Base-by-base conservation (phyloP, 139 green algal species). In the Chlorokybus atmophyticus region DNA sequence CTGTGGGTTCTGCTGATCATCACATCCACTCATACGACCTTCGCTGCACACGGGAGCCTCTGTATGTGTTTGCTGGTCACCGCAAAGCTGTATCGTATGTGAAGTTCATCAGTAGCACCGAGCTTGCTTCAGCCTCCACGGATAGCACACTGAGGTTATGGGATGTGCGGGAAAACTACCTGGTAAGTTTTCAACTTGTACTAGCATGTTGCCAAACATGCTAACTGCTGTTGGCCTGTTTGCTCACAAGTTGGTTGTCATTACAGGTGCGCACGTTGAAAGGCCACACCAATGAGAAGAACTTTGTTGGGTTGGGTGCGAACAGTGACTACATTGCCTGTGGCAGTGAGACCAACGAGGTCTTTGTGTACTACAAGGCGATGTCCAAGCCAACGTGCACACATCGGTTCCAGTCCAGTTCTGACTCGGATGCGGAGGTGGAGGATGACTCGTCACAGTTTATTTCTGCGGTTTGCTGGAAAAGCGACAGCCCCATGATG, bases 291-390 rank as follows among this genome's bases (percentile, higher is more conserved):
- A 96, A 96, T 40, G 79, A 91, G 62, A 85, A 85, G 57, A 93
- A 96, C 68, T 96, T 96, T 68, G 87, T 94, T n/a, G 88, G 88
- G 10, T 68, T 96, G 23, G 62, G 71, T 2, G 79, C 85, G 7
- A 68, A 57, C 7, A 49, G 63, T 0, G 74, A 76, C 21, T 83
- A 85, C 28, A 79, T 95, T 21, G 50, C 93, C 0, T 87, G 87
- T 2, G 87, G 87, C n/a, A 85, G 70, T 29, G 87, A 95, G 42
- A 83, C 67, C 47, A 86, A 91, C 59, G 53, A 73, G 47, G 67
- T 87, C 19, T 78, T 59, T 23, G 76, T 89, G 10, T 90, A 88
- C 60, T 76, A 80, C 59, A 80, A 76, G 32, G 63, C 63, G 3
- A 68, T 68, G 63, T 71, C 57, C 1, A 71, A 71, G 25, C 57